Percentiles rank a stretch among this genome's conserved stretches.
These are phyloP conservation scores for Fusarium neocosmosporiellum DNA, from an alignment of 2,329 filamentous ascomycete species.

Conservation along the genomic window DNA sequence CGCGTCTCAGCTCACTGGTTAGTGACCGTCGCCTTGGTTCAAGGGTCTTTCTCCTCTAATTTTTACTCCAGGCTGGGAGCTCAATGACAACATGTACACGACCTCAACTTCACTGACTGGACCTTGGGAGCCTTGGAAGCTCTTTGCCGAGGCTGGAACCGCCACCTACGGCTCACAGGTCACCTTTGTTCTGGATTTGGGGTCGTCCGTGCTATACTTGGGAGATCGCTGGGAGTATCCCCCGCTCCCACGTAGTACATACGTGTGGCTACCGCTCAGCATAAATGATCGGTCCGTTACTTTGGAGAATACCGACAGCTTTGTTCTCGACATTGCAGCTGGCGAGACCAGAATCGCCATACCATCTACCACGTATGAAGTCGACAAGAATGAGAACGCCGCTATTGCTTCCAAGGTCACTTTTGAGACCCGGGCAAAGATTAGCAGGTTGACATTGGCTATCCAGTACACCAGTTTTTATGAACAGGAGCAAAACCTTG, in stretches of 20 bases:
- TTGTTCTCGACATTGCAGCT: neutral
- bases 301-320: neutral
- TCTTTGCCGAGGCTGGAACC: conserved; percentile 65
- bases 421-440: neutral
- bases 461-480: neutral
- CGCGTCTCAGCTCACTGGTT: conserved; percentile 60
- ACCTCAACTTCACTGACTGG: conserved; percentile 56
- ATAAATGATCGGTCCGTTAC: conserved; percentile 56
- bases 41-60: neutral
- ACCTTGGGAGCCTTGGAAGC: conserved; percentile 69
- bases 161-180: conserved; percentile 70
- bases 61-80: conserved; percentile 53
- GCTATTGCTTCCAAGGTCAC: neutral
- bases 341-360: neutral
- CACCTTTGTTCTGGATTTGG: conserved; percentile 63
- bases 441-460: neutral
- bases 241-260: conserved; percentile 69
- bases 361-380: neutral
- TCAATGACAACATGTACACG: conserved; percentile 69
- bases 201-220: conserved; percentile 65
- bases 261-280: conserved; percentile 71
- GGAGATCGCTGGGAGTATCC: conserved; percentile 72
- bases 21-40: neutral
- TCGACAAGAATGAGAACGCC: neutral
- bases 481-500: neutral